Evolutionary conservation across 2,329 filamentous ascomycete species (phyloP), one percentile per base, ranked within the genome.

Genomic region (Colletotrichum magnum): DNA sequence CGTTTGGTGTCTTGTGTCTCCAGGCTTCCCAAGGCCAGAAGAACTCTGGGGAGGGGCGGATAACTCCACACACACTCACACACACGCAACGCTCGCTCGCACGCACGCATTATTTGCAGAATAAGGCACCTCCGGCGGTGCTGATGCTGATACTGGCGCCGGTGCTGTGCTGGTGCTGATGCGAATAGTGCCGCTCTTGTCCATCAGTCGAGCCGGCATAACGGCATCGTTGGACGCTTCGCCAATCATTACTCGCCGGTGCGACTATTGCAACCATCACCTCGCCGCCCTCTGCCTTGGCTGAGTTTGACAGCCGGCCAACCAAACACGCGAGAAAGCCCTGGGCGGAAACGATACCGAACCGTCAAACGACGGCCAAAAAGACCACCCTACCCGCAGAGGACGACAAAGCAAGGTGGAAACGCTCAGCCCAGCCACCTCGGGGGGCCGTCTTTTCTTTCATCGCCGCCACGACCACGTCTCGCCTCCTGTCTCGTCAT

Each of bases 191-290:
- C 51, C 32, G 50, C 50, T 15, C 36, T 56, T 36, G 59, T 24
- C 24, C 59, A 48, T 16, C 48, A 62, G 32, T 50, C 48, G 9
- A 54, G 63, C 45, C 58, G 36, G 51, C 50, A 50, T 58, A 58
- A 24, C 13, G 32, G 32, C 32, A 36, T 50, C 48, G 16, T 32
- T 32, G 26, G 18, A n/a, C 18, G n/a, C 50, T 28, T 7, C 61
- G 32, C 67, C 67, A 66, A 66, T 68, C 67, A 70, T 52, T 52
- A 32, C 53, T 57, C 63, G 52, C 57, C 43, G 43, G 66, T 58
- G 43, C 61, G 41, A 69, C 67, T 26, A 16, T 28, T 36, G 12
- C 32, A 12, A 6, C 32, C 50, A 48, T 48, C 63, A 61, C 28
- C 48, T 47, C 57, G 50, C 41, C 56, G 15, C 13, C 32, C 13